phyloP scores from a whole-genome alignment of 2,329 filamentous ascomycete species.

The Epicoccum nigrum region DNA sequence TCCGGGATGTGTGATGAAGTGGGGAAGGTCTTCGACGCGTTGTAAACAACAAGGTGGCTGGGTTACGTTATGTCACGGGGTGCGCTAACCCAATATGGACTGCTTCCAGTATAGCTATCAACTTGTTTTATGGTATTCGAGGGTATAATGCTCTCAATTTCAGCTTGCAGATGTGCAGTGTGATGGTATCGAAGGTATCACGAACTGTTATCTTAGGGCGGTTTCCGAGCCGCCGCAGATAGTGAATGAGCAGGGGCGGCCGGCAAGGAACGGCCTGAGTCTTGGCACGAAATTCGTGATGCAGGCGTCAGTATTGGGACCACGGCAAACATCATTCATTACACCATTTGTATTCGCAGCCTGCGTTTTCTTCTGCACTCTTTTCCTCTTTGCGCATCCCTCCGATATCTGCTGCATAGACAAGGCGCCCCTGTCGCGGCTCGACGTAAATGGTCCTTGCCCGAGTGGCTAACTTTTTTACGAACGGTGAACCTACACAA shows the following conservation, averaged over 20 bases:
- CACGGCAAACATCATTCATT: constrained; percentile 33
- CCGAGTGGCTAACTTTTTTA: constrained; percentile 56
- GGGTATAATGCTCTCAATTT: too few species aligned
- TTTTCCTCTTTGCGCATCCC: neutral
- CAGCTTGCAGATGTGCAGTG: neutral
- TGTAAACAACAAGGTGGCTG: constrained; percentile 38
- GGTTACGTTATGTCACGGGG: constrained; percentile 23
- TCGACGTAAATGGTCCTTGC: constrained; percentile 56
- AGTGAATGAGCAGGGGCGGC: constrained; percentile 17
- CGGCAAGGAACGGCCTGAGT: constrained; percentile 18
- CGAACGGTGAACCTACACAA: constrained; percentile 40
- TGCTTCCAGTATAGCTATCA: neutral
- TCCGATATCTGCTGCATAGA: neutral
- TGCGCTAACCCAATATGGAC: constrained; percentile 11
- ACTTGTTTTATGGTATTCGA: neutral
- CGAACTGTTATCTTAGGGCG: constrained; percentile 16
- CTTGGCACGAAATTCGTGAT: constrained; percentile 41
- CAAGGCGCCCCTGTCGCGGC: constrained; percentile 27
- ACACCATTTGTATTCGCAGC: constrained; percentile 9
- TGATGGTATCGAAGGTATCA: too few species aligned
- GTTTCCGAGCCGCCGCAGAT: constrained; percentile 23
- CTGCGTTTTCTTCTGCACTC: constrained; percentile 8
- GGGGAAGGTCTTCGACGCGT: constrained; percentile 24
- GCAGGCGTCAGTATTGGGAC: constrained; percentile 23
- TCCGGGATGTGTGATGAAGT: constrained; percentile 31